Conservation (phyloP, 1,139 yeast species). For the Debaryomyces robertsiae region DNA sequence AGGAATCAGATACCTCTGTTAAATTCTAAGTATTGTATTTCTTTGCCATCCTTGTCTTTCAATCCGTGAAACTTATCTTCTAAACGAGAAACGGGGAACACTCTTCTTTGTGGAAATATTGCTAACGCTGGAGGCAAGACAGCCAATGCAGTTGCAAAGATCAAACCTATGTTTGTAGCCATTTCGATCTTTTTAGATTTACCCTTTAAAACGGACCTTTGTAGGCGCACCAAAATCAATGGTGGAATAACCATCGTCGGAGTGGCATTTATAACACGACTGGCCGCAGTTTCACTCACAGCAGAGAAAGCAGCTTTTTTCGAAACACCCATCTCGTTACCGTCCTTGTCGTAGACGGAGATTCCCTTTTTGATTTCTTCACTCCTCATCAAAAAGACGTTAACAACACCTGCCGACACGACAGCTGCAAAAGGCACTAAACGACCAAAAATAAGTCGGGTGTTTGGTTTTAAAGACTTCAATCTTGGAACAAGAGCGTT, state of each 20-base stretch:
- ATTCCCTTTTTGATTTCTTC: slow-evolving; percentile 90
- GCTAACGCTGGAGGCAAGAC: slow-evolving; percentile 95
- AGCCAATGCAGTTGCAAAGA: slow-evolving; percentile 79
- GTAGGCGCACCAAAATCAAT: slow-evolving; percentile 72
- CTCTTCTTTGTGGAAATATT: slow-evolving; percentile 87
- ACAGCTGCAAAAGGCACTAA: slow-evolving; percentile 98
- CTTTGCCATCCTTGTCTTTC: slow-evolving; percentile 64
- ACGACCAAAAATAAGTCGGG: slow-evolving; percentile 74
- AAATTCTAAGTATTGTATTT: slow-evolving; percentile 67
- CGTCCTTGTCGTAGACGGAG: slow-evolving; percentile 66
- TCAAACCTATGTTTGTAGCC: slow-evolving; percentile 75
- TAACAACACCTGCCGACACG: slow-evolving; percentile 92
- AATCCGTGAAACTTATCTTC: slow-evolving; percentile 65
- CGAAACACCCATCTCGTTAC: slow-evolving; percentile 74
- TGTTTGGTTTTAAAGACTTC: slow-evolving; percentile 63
- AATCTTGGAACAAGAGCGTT: slow-evolving; percentile 85
- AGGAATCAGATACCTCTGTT: slow-evolving; percentile 79
- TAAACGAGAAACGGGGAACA: slow-evolving; percentile 55
- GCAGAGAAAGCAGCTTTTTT: slow-evolving; percentile 87
- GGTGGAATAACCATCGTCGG: slow-evolving; percentile 98
- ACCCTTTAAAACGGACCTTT: slow-evolving; percentile 66
- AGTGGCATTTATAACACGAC: slow-evolving; percentile 93
- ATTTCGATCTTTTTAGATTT: slow-evolving; percentile 67
- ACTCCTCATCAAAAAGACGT: slow-evolving; percentile 92
- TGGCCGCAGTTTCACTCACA: slow-evolving; percentile 95